Conservation (phyloP, 148 eudicot species). For the Vaccinium corymbosum region DNA sequence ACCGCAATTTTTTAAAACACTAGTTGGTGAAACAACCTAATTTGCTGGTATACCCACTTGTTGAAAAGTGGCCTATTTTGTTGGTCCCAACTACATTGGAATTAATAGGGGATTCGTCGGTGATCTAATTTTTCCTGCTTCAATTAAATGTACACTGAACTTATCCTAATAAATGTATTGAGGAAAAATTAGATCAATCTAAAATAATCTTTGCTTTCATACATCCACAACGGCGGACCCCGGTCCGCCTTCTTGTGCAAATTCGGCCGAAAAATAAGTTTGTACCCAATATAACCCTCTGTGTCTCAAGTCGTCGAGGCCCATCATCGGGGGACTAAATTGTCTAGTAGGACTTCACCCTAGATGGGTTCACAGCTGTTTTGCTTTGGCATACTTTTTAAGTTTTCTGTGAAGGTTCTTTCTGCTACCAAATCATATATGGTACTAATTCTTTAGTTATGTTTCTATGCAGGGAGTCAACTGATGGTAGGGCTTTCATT, state of each 20-base stretch:
- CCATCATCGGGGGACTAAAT: background rate
- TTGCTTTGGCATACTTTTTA: background rate
- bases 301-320: background rate
- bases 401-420: background rate
- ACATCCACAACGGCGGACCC: too few relatives aligned
- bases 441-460: background rate
- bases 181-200: too few relatives aligned
- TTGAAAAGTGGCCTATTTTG: background rate
- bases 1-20: background rate
- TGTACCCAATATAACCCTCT: background rate
- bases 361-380: background rate
- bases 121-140: background rate
- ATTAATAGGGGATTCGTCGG: background rate
- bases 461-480: conserved; percentile 2
- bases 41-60: background rate
- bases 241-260: too few relatives aligned
- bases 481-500: background rate
- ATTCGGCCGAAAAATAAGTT: background rate
- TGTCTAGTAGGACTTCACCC: background rate
- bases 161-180: background rate
- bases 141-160: background rate
- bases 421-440: background rate
- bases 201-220: too few relatives aligned
- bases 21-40: conserved; percentile 16
- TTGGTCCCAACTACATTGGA: background rate